Percentiles rank a stretch among this genome's conserved stretches.
Conservation (phyloP, 108 stramenopile species). For the Skeletonema potamos region DNA sequence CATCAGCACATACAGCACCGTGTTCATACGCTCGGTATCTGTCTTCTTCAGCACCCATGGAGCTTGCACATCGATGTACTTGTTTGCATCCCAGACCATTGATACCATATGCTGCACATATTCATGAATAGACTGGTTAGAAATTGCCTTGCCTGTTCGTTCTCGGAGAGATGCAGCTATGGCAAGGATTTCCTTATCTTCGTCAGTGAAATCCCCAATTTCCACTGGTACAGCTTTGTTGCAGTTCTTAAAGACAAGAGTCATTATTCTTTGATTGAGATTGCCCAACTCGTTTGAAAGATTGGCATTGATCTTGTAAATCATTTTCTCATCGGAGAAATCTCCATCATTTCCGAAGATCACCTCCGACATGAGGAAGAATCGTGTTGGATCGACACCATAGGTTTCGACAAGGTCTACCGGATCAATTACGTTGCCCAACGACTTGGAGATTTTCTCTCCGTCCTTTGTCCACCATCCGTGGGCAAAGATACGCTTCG, state of each 20-base stretch:
- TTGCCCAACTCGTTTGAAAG: constrained; percentile 95
- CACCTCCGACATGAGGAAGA: constrained; percentile 92
- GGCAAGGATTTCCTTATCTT: constrained; percentile 71
- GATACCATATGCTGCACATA: constrained; percentile 77
- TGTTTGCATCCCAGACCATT: constrained; percentile 90
- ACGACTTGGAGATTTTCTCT: constrained; percentile 93
- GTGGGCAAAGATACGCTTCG: constrained; percentile 93
- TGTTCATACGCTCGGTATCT: constrained; percentile 79
- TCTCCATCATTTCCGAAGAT: constrained; percentile 92
- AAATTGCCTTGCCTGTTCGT: constrained; percentile 50
- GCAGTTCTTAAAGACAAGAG: constrained; percentile 91
- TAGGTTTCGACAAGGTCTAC: constrained; percentile 84
- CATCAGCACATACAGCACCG: constrained; percentile 87
- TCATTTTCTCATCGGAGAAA: constrained; percentile 86
- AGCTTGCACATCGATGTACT: constrained; percentile 87
- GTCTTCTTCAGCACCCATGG: constrained; percentile 94
- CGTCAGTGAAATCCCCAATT: constrained; percentile 50
- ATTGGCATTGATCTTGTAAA: constrained; percentile 83
- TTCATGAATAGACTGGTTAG: constrained; percentile 78
- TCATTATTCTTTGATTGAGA: constrained; percentile 85
- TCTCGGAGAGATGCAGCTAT: constrained; percentile 56
- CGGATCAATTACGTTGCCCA: constrained; percentile 96
- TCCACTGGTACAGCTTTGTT: constrained; percentile 60
- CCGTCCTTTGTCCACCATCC: constrained; percentile 99
- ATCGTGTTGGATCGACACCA: constrained; percentile 92